A percentile compares a stretch with the other conserved stretches of the same genome.
These are phyloP conservation scores for Guadua angustifolia DNA, from an alignment of 176 grass and related monocot genomes.

Conservation along the genomic window DNA sequence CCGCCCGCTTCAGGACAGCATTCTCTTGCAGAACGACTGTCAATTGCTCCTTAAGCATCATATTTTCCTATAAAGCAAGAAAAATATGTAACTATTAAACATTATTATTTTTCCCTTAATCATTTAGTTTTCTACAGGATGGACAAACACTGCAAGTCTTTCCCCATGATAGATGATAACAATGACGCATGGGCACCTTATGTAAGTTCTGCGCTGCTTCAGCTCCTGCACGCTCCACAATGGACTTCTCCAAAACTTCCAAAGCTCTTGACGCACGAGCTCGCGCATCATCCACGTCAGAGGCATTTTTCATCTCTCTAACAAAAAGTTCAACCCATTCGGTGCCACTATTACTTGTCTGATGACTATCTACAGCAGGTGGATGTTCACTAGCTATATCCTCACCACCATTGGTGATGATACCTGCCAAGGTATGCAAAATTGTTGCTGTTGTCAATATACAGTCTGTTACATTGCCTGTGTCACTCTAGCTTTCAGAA, in stretches of 20 bases:
- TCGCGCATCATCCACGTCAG: conserved; percentile 68
- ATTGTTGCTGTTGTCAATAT: conserved; percentile 17
- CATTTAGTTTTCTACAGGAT: background rate
- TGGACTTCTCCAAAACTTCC: conserved; percentile 76
- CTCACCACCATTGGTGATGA: conserved; percentile 31
- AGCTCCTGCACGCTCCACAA: conserved; percentile 50
- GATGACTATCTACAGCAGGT: conserved; percentile 35
- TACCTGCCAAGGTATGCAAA: conserved; percentile 46
- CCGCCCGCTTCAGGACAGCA: conserved; percentile 71
- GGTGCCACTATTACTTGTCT: conserved; percentile 45
- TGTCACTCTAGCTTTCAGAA: background rate
- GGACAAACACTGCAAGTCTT: background rate
- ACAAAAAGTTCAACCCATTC: conserved; percentile 88
- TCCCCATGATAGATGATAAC: background rate
- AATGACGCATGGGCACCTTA: conserved; percentile 48
- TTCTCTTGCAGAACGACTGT: conserved; percentile 65
- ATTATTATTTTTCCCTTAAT: background rate
- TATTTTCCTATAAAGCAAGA: conserved; percentile 66
- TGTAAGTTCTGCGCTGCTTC: conserved; percentile 56
- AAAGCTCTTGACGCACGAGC: conserved; percentile 68
- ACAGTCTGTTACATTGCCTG: background rate
- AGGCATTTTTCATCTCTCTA: conserved; percentile 72
- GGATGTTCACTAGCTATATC: conserved; percentile 47
- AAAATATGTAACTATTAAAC: background rate
- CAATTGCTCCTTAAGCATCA: conserved; percentile 77